Base-by-base conservation (phyloP, 441 rosid genomes). In the Adansonia rubrostipa region DNA sequence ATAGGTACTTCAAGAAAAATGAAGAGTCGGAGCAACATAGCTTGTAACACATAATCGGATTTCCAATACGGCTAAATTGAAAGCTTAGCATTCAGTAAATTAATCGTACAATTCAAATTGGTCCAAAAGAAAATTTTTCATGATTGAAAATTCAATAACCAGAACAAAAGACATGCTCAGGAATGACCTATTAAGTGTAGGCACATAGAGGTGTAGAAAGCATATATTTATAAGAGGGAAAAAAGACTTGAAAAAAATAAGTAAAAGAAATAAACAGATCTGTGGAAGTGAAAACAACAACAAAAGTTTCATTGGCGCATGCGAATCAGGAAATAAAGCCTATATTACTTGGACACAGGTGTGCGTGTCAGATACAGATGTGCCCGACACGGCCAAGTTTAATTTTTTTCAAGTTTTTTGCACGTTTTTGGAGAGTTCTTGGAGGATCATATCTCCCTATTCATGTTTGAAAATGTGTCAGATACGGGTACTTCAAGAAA, bases 271-370 rank as follows among this genome's bases (percentile, higher is more conserved):
- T 20, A 47, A 68, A 68, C 53, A 22, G 73, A 68, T 1, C 22
- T 71, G 61, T 17, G 33, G 76, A 17, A 72, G 64, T 56, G 10
- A 56, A 71, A 56, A 57, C 69, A 72, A 33, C 63, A 2, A 17
- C 64, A 56, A 40, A 10, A 15, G 51, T 54, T 72, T 72, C n/a
- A n/a, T 71, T 17, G 11, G 22, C 6, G 36, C 51, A 19, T 28
- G 64, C n/a, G 36, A 61, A 76, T n/a, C 71, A 57, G 40, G 71
- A 74, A 57, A 66, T 36, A 40, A 62, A 36, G 42, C 42, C 42
- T 36, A 36, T 36, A 2, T 36, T 36, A 36, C 42, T 36, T 36
- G 3, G 42, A 36, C 42, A 36, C 42, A 36, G 42, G 42, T 36
- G 3, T 36, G 42, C 4, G 42, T 36, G 42, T 36, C 42, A 36